Evolutionary conservation across 2,329 filamentous ascomycete genomes (phyloP).

Genomic region (Chaetomiaceae sp.): DNA sequence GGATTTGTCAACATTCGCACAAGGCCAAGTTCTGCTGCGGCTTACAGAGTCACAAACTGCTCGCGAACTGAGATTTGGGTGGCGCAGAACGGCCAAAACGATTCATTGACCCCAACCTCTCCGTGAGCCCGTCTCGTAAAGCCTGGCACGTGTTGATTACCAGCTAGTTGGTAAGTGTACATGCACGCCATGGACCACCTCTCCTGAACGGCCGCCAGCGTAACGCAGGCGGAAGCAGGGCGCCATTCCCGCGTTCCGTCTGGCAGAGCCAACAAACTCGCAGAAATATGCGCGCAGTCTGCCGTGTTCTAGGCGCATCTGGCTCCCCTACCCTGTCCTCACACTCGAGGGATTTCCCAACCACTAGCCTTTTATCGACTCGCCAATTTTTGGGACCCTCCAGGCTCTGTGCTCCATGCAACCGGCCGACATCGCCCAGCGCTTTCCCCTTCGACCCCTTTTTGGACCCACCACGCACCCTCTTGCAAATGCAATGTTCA

Average conservation of each 20-base stretch:
- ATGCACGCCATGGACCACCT: conserved; percentile 1
- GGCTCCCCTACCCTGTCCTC: neutral
- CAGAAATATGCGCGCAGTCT: neutral
- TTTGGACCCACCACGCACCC: neutral
- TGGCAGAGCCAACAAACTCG: neutral
- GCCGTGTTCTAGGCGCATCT: neutral
- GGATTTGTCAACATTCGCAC: no score
- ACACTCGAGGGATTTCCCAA: neutral
- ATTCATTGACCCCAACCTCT: neutral
- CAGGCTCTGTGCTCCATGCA: neutral
- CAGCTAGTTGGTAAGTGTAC: neutral
- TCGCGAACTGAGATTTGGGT: neutral
- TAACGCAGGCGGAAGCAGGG: no score
- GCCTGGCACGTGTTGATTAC: neutral
- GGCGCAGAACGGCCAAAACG: neutral
- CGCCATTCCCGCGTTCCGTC: neutral
- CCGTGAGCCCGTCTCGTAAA: neutral
- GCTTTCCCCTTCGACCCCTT: conserved; percentile 6
- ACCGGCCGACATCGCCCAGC: neutral
- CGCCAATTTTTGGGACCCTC: conserved; percentile 1
- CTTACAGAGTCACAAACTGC: neutral
- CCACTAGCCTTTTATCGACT: conserved; percentile 1
- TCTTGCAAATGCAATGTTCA: conserved; percentile 4
- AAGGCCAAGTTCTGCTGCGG: no score
- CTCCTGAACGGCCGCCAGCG: neutral